Evolutionary conservation across 164 flowering plant species (phyloP), one percentile per base, ranked within the genome.

Genomic region (Platanus orientalis): DNA sequence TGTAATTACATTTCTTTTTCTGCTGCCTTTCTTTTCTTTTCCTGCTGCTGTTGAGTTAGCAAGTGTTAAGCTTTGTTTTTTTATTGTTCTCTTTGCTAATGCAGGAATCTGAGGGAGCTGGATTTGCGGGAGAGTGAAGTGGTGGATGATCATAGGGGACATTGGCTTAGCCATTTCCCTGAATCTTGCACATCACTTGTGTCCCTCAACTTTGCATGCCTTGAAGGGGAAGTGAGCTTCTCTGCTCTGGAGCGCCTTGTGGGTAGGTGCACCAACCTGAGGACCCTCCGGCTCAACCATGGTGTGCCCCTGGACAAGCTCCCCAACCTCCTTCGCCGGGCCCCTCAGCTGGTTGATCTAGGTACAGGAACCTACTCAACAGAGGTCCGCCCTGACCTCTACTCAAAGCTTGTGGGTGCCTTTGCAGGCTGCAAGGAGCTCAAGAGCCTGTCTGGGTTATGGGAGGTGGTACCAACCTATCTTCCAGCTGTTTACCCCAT

Each of bases 91-190:
- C 16, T 69, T 55, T 64, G 61, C 24, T 54, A 23, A 24, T 69
- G 71, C 80, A 93, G 98, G 81, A 80, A 83, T 66, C 73, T 93
- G 64, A 80, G 78, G 62, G 92, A 76, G 73, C 76, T 93, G 57
- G 96, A 93, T 65, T 79, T 93, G 78, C 74, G 81, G 51, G 96
- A 93, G 70, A 80, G 95, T 71, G 92, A 88, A 59, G 94, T 90
- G n/a, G n/a, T n/a, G 73, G 96, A 89, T 10, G 97, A 90, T 63
- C 69, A 67, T 4, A 82, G 87, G 67, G 96, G 97, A 61, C 78
- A 87, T 62, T 93, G 98, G 98, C 81, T 93, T 17, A 79, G 81
- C 71, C 74, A 78, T 78, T 90, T 93, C 61, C 94, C 97, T 4
- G 91, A 86, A 39, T 68, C 80, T 13, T 93, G 54, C 67, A 87